phyloP scores from a whole-genome alignment of 768 basidiomycete species.

The Mycena epipterygia region DNA sequence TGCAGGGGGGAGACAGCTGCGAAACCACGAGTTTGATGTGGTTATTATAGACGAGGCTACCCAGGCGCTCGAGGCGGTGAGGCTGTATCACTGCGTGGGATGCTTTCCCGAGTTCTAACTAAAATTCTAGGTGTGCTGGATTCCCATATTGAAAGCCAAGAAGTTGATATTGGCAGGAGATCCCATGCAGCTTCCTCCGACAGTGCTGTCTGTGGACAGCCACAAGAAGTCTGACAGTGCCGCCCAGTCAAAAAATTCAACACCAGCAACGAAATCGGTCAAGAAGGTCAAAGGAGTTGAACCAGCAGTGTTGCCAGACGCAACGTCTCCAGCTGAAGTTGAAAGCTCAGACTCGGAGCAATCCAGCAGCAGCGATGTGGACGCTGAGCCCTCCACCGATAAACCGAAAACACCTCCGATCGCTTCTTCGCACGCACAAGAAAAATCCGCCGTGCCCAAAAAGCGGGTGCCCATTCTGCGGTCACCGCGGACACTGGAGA shows the following conservation, averaged over 20 bases:
- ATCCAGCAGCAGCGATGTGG: slow-evolving; percentile 20
- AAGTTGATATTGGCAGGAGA: slow-evolving; percentile 95
- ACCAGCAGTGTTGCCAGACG: slow-evolving; percentile 17
- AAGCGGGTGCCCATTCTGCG: slow-evolving; percentile 46
- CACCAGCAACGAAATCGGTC: slow-evolving; percentile 5
- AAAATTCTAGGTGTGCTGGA: slow-evolving; percentile 87
- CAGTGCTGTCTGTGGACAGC: slow-evolving; percentile 78
- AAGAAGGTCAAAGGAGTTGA: slow-evolving; percentile 26
- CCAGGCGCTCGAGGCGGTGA: slow-evolving; percentile 93
- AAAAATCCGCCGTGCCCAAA: slow-evolving; percentile 3
- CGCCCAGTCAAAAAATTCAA: slow-evolving; percentile 8
- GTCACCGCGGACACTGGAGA: slow-evolving; percentile 83
- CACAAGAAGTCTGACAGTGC: slow-evolving; percentile 43
- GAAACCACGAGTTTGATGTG: slow-evolving; percentile 87
- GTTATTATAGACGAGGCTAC: slow-evolving; percentile 98
- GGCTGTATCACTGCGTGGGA: slow-evolving; percentile 34
- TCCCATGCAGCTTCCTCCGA: slow-evolving; percentile 96
- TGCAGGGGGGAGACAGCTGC: slow-evolving; percentile 86
- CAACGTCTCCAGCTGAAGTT: slow-evolving; percentile 12
- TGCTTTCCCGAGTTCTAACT: slow-evolving; percentile 21
- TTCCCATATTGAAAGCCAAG: slow-evolving; percentile 93
- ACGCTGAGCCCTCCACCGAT: slow-evolving; percentile 15
- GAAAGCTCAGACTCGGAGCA: slow-evolving; percentile 27
- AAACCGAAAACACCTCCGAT: slow-evolving; percentile 32
- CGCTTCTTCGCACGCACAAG: slow-evolving; percentile 29